Conservation (phyloP, 768 basidiomycete species). For the Coprinellus aureogranulatus region DNA sequence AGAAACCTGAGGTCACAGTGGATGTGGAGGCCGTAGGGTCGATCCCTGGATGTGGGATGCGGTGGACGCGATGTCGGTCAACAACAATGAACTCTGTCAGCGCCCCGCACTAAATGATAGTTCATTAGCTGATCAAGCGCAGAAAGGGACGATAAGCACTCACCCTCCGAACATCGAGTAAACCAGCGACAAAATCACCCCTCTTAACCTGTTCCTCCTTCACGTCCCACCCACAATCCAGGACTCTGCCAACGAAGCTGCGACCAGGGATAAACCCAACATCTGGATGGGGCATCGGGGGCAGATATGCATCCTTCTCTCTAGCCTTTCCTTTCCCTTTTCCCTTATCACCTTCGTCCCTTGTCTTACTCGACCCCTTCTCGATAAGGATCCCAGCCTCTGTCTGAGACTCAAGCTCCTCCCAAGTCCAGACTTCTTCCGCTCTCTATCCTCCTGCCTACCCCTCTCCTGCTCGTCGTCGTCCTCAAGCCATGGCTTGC, state of each 20-base stretch:
- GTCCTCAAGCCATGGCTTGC: not conserved
- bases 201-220: constrained; percentile 60
- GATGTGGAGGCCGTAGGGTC: constrained; percentile 10
- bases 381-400: constrained; percentile 8
- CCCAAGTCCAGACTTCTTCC: constrained; percentile 9
- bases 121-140: constrained; percentile 10
- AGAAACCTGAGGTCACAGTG: constrained; percentile 14
- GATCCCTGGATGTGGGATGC: constrained; percentile 59
- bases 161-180: constrained; percentile 80
- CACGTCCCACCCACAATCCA: constrained; percentile 83
- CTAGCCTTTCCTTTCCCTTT: not conserved
- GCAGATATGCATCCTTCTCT: constrained; percentile 19
- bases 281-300: constrained; percentile 22
- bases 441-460: constrained; percentile 9
- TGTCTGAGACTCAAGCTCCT: constrained; percentile 17
- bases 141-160: constrained; percentile 22
- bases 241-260: constrained; percentile 79
- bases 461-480: constrained; percentile 9
- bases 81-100: constrained; percentile 85
- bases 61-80: constrained; percentile 74
- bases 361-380: not conserved
- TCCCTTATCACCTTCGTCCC: constrained; percentile 6
- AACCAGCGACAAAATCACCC: constrained; percentile 86
- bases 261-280: constrained; percentile 84
- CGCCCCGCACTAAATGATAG: constrained; percentile 65